Percentiles rank a stretch among this genome's conserved stretches.
These are phyloP conservation scores for Laguncularia racemosa DNA, from an alignment of 345 rosid species.

Conservation along the genomic window DNA sequence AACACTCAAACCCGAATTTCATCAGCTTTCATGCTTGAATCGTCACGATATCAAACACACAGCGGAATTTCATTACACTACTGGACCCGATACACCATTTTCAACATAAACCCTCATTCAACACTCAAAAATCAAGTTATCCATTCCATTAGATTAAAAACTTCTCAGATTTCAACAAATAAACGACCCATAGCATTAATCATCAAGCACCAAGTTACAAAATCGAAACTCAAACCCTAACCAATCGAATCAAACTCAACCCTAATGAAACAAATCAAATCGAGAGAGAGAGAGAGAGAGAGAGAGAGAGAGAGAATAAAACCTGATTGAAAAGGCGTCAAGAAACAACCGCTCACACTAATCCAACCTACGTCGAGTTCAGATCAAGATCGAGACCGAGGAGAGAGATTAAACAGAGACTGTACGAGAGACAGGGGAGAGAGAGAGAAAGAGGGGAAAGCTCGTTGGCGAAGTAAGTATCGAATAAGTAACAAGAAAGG, in stretches of 20 bases:
- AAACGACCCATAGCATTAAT: background rate
- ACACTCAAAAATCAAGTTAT: background rate
- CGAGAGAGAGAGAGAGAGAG: too few relatives aligned
- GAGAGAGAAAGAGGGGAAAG: background rate
- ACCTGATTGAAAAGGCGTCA: too few relatives aligned
- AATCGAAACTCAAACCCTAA: too few relatives aligned
- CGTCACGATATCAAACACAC: background rate
- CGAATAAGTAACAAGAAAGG: constrained; percentile 3
- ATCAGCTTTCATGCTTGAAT: too few relatives aligned
- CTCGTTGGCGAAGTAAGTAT: background rate
- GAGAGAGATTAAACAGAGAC: constrained; percentile 6
- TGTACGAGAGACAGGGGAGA: constrained; percentile 4
- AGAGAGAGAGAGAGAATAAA: too few relatives aligned
- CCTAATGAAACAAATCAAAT: too few relatives aligned
- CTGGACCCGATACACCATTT: constrained; percentile 10
- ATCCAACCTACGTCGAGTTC: background rate
- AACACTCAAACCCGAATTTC: background rate
- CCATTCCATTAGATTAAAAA: background rate
- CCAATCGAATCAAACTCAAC: too few relatives aligned
- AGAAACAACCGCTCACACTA: too few relatives aligned
- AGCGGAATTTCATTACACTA: background rate
- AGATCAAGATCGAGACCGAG: background rate
- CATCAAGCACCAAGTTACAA: background rate
- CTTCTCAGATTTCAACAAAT: background rate
- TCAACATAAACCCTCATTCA: constrained; percentile 5